Evolutionary conservation across 805 yeast genomes (phyloP).

Genomic region (Blastobotrys robertii): DNA sequence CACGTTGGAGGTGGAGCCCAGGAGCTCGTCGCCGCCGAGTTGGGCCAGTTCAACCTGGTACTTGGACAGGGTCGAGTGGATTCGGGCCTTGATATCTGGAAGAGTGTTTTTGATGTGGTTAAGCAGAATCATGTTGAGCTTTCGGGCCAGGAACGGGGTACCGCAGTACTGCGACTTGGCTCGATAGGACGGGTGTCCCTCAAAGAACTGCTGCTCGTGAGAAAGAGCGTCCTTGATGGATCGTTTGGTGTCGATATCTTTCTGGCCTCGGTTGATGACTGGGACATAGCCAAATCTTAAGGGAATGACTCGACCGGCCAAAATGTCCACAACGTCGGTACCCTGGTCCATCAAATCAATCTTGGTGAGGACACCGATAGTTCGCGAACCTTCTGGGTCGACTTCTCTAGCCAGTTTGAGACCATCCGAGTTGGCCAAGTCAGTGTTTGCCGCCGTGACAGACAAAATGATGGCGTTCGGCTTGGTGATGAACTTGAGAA

Average conservation of each 20-base stretch:
- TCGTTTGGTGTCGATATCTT: conserved; percentile 82
- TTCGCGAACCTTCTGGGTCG: conserved; percentile 92
- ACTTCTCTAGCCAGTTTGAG: conserved; percentile 94
- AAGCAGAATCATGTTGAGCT: conserved; percentile 76
- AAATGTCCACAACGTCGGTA: conserved; percentile 90
- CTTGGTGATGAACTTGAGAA: conserved; percentile 84
- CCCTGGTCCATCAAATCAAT: conserved; percentile 97
- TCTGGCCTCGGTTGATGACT: conserved; percentile 94
- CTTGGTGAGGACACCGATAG: conserved; percentile 94
- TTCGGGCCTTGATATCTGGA: conserved; percentile 89
- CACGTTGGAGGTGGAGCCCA: conserved; percentile 77
- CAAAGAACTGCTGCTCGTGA: conserved; percentile 75
- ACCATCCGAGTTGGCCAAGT: conserved; percentile 94
- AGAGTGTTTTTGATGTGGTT: conserved; percentile 81
- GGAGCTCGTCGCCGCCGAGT: conserved; percentile 72
- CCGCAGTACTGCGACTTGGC: conserved; percentile 96
- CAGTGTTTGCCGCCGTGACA: conserved; percentile 94
- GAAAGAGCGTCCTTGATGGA: conserved; percentile 79
- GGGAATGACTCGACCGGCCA: conserved; percentile 93
- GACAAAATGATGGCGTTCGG: conserved; percentile 93
- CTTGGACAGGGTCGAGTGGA: conserved; percentile 74
- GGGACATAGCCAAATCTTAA: conserved; percentile 94
- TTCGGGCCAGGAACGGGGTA: conserved; percentile 93
- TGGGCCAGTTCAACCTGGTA: conserved; percentile 68
- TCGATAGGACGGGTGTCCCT: conserved; percentile 80